phyloP scores from a whole-genome alignment of 352 stramenopile species.

The Saprolegnia diclina region DNA sequence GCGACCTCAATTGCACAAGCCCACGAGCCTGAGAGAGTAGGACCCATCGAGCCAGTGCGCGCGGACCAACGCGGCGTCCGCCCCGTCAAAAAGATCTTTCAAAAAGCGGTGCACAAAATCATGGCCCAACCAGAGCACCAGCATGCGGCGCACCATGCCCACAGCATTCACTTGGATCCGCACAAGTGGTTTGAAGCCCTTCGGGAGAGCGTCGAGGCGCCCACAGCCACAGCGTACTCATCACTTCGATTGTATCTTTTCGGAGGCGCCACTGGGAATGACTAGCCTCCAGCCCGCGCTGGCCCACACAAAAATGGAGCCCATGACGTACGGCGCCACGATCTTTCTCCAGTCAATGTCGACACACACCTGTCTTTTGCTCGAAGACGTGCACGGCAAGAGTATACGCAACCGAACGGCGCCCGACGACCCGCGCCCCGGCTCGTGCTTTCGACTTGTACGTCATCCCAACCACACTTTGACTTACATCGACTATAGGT shows the following conservation, averaged over 20 bases:
- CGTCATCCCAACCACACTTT: not conserved
- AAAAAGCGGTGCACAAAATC: not conserved
- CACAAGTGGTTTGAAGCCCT: not conserved
- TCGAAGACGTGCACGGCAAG: conserved; percentile 2
- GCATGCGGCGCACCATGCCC: not conserved
- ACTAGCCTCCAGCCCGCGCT: not conserved
- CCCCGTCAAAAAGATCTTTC: not conserved
- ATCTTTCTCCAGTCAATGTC: conserved; percentile 3
- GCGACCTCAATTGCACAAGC: not conserved
- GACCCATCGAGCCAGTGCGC: not conserved
- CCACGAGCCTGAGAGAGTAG: not conserved
- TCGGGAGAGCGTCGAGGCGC: not conserved
- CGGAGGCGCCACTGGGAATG: too few species aligned
- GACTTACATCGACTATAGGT: not conserved
- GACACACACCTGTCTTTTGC: not conserved
- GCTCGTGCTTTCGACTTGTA: conserved; percentile 10
- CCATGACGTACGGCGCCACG: conserved; percentile 1
- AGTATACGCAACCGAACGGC: not conserved
- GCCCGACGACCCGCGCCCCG: not conserved
- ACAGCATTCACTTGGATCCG: not conserved
- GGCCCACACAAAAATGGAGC: conserved; percentile 5
- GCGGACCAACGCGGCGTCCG: not conserved
- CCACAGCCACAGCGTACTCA: not conserved
- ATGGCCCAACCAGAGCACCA: not conserved
- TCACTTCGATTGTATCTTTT: not conserved